Evolutionary conservation across 805 yeast genomes (phyloP).

Genomic region (Ascoidea rubescens): DNA sequence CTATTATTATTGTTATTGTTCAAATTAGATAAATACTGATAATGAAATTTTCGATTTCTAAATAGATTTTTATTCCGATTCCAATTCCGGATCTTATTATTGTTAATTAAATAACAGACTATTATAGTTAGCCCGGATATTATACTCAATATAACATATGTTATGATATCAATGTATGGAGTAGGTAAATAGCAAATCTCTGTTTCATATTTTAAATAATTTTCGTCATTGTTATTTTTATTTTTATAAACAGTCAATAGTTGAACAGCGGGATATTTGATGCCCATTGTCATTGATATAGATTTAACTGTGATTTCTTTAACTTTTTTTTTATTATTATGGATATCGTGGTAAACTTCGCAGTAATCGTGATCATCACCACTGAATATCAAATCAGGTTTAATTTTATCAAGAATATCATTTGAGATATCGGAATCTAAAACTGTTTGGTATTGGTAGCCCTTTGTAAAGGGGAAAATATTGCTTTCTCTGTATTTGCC

Average conservation of each 20-base stretch:
- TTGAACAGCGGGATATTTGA: constrained; percentile 75
- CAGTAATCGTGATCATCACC: constrained; percentile 99
- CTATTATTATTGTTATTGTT: too few species aligned
- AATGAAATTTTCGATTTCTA: too few species aligned
- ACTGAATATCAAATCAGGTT: constrained; percentile 62
- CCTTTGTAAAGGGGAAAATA: constrained; percentile 57
- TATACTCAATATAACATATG: constrained; percentile 19
- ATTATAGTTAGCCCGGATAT: constrained; percentile 7
- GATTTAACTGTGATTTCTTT: constrained; percentile 84
- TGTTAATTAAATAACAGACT: not conserved
- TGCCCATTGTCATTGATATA: constrained; percentile 88
- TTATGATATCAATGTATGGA: constrained; percentile 30
- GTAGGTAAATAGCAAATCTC: constrained; percentile 42
- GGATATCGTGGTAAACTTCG: constrained; percentile 43
- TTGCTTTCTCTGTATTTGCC: constrained; percentile 66
- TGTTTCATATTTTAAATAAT: constrained; percentile 20
- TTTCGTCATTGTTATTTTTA: not conserved
- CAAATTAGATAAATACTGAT: too few species aligned
- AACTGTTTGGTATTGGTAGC: constrained; percentile 87
- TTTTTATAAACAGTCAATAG: constrained; percentile 53
- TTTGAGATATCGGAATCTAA: constrained; percentile 47
- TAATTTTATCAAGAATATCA: constrained; percentile 38
- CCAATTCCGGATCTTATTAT: not conserved
- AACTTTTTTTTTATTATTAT: constrained; percentile 14
- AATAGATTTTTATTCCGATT: not conserved